phyloP scores from a whole-genome alignment of 2,329 filamentous ascomycete species.

The Hypoxylon sp. region DNA sequence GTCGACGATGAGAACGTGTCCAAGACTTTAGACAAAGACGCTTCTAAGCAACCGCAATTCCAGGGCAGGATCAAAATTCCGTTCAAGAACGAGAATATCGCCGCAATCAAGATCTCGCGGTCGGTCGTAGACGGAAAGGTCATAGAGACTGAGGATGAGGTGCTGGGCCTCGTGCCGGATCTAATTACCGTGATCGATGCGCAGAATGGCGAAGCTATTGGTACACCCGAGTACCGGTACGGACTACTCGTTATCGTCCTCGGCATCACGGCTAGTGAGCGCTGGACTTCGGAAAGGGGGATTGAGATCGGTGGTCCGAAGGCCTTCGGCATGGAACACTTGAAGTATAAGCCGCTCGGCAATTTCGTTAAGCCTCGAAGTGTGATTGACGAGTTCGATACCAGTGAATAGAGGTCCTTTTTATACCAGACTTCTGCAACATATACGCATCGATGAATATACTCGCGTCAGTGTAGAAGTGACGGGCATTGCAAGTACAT shows the following conservation, averaged over 20 bases:
- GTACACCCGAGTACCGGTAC: constrained; percentile 69
- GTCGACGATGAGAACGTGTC: constrained; percentile 48
- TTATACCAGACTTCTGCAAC: not conserved
- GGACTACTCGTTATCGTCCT: constrained; percentile 65
- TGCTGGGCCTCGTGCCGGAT: constrained; percentile 69
- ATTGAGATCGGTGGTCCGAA: constrained; percentile 65
- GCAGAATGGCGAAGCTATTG: constrained; percentile 68
- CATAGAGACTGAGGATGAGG: constrained; percentile 54
- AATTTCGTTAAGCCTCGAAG: constrained; percentile 64
- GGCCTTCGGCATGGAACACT: constrained; percentile 62
- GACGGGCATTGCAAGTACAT: not conserved
- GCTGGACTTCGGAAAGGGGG: constrained; percentile 62
- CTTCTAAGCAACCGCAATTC: constrained; percentile 49
- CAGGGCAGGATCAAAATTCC: constrained; percentile 71
- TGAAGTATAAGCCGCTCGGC: constrained; percentile 63
- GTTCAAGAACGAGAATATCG: constrained; percentile 81
- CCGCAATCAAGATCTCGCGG: constrained; percentile 59
- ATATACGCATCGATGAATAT: not conserved
- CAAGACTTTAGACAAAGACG: not conserved
- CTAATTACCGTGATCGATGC: constrained; percentile 68
- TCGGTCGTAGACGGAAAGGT: constrained; percentile 49
- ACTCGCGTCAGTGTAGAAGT: not conserved
- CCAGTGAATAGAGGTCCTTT: constrained; percentile 23
- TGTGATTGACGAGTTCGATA: constrained; percentile 65
- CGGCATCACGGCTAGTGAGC: constrained; percentile 60